Evolutionary conservation across 352 stramenopile genomes (phyloP), one percentile per base, ranked within the genome.

Genomic region (Phytophthora citrophthora): DNA sequence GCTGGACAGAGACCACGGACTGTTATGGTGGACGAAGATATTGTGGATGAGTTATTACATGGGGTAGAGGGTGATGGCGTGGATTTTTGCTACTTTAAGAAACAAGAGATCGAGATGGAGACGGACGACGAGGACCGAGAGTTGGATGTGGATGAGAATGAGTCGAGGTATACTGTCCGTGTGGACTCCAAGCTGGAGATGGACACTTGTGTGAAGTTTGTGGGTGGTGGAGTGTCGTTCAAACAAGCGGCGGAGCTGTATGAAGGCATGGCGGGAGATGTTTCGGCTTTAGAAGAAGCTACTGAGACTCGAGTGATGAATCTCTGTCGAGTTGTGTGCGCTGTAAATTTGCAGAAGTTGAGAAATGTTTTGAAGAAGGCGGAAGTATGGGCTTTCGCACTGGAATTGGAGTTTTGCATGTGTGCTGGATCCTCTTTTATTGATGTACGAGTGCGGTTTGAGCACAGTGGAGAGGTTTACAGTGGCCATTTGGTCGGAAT

Each of bases 401-500:
- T 74, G n/a, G 23, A 44, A 10, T 12, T 74, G 36, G 61, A 69
- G 12, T 26, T 18, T 10, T 48, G 27, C 15, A 61, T 48, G 18
- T 48, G 32, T n/a, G 60, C 59, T 38, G 65, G 53, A 0, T 67
- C 61, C 11, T 38, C 54, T 9, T 74, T 63, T 53, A 54, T 70
- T n/a, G 65, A 70, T 34, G 54, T 70, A 6, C 50, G 54, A 18
- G 32, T 74, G 18, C 65, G 61, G 5, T 74, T 74, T 56, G 65
- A 70, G 39, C 47, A 27, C 13, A n/a, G 46, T 0, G 61, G 65
- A 5, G 38, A 54, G 26, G 40, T 70, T 38, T 43, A 70, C 15
- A 67, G 24, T 15, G 54, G 60, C 11, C 65, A 74, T 4, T 60
- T 74, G 49, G 9, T 74, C 20, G 65, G 39, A 6, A 53, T 70